phyloP scores from a whole-genome alignment of 371 early-diverging fungal species.

The Mortierella sp. region DNA sequence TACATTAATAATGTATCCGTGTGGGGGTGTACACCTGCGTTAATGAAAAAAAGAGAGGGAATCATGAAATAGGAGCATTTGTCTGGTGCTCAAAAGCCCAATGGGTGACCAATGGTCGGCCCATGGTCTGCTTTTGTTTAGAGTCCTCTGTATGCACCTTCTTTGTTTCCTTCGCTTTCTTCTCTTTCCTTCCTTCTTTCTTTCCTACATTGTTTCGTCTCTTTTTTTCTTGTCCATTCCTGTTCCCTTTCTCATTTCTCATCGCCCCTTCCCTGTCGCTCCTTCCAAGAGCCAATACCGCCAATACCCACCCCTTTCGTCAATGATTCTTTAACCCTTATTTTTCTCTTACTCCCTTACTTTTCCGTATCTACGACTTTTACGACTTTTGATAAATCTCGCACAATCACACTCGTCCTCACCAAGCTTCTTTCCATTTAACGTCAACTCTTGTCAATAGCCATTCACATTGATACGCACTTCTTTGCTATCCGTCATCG shows the following conservation, averaged over 20 bases:
- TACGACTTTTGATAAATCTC: too few relatives aligned
- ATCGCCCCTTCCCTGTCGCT: constrained; percentile 4
- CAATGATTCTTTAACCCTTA: constrained; percentile 6
- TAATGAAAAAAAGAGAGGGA: too few relatives aligned
- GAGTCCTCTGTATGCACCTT: background rate
- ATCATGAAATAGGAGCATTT: too few relatives aligned
- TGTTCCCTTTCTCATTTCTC: constrained; percentile 13
- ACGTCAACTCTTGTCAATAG: too few relatives aligned
- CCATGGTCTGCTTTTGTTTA: background rate
- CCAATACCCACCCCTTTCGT: constrained; percentile 1
- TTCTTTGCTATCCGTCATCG: too few relatives aligned
- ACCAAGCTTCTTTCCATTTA: constrained; percentile 1
- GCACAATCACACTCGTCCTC: too few relatives aligned
- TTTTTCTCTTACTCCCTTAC: background rate
- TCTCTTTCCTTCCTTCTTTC: constrained; percentile 12
- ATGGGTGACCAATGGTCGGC: background rate
- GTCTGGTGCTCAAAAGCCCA: too few relatives aligned
- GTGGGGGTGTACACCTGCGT: too few relatives aligned
- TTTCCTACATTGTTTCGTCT: background rate
- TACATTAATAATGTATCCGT: too few relatives aligned
- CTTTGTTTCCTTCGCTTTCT: background rate
- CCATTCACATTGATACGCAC: too few relatives aligned
- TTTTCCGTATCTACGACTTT: background rate
- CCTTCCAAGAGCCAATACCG: constrained; percentile 10
- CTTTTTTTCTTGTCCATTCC: constrained; percentile 7